phyloP scores from a whole-genome alignment of 371 early-diverging fungal genomes.

The Mortierella sp. region DNA sequence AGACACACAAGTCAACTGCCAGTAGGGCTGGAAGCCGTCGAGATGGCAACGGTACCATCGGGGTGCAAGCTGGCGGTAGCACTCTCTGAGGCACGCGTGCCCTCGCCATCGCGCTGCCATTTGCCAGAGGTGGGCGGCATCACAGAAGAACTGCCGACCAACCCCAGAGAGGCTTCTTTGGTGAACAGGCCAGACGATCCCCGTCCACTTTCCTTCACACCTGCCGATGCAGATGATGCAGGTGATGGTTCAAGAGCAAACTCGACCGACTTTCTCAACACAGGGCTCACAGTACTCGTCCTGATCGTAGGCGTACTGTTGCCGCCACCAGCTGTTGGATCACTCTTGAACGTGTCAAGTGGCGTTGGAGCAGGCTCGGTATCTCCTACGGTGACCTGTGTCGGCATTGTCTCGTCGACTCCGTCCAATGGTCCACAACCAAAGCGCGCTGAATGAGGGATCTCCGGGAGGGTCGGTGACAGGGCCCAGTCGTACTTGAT shows the following conservation, averaged over 20 bases:
- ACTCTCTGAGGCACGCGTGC: background rate
- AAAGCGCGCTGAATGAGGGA: slow-evolving; percentile 26
- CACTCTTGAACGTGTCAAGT: background rate
- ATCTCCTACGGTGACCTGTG: background rate
- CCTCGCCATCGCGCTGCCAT: background rate
- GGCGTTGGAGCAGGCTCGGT: background rate
- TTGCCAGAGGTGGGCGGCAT: background rate
- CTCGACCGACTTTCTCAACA: slow-evolving; percentile 10
- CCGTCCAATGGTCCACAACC: slow-evolving; percentile 45
- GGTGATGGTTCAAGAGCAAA: slow-evolving; percentile 1
- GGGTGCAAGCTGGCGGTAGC: background rate
- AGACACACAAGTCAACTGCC: background rate
- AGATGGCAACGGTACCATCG: slow-evolving; percentile 16
- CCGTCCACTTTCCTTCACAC: background rate
- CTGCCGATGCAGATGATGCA: background rate
- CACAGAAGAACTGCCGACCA: background rate
- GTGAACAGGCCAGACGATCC: background rate
- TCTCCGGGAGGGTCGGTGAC: slow-evolving; percentile 36
- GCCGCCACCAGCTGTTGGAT: background rate
- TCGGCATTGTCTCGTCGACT: background rate
- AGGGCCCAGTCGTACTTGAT: slow-evolving; percentile 35
- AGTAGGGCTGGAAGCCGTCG: slow-evolving; percentile 1
- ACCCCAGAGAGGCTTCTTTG: background rate
- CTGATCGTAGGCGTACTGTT: background rate
- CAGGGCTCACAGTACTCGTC: slow-evolving; percentile 3